A percentile compares a stretch with the other conserved stretches of the same genome.
Conservation (phyloP, 768 basidiomycete genomes). For the Tricholoma bakamatsutake region DNA sequence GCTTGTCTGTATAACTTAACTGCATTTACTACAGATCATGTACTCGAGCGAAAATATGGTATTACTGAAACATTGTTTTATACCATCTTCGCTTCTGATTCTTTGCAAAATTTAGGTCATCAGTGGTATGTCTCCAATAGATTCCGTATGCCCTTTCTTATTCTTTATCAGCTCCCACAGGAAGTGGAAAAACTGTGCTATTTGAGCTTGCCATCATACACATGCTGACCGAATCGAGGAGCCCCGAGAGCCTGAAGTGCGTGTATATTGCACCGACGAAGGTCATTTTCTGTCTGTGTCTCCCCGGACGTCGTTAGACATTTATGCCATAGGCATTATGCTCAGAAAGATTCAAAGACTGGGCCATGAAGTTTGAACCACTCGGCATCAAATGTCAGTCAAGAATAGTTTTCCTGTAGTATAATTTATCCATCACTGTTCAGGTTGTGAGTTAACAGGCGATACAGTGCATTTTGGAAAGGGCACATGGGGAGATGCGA, state of each 20-base stretch:
- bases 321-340: slow-evolving; percentile 65
- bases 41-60: slow-evolving; percentile 63
- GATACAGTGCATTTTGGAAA: slow-evolving; percentile 71
- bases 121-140: slow-evolving; percentile 42
- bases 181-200: slow-evolving; percentile 92
- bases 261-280: slow-evolving; percentile 95
- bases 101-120: slow-evolving; percentile 46
- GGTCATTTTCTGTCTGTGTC: slow-evolving; percentile 29
- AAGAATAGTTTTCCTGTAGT: background rate
- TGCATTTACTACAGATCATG: slow-evolving; percentile 40
- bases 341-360: slow-evolving; percentile 77
- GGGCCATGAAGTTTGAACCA: slow-evolving; percentile 72
- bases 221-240: slow-evolving; percentile 45
- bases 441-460: slow-evolving; percentile 89
- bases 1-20: background rate
- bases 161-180: slow-evolving; percentile 74
- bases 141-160: background rate
- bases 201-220: slow-evolving; percentile 90
- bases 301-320: background rate
- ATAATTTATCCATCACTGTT: slow-evolving; percentile 1
- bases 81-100: slow-evolving; percentile 6
- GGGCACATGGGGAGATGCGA: slow-evolving; percentile 68
- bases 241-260: slow-evolving; percentile 46
- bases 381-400: slow-evolving; percentile 70
- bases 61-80: slow-evolving; percentile 9